Evolutionary conservation across 345 rosid genomes (phyloP).

Genomic region (Carallia pectinifolia): DNA sequence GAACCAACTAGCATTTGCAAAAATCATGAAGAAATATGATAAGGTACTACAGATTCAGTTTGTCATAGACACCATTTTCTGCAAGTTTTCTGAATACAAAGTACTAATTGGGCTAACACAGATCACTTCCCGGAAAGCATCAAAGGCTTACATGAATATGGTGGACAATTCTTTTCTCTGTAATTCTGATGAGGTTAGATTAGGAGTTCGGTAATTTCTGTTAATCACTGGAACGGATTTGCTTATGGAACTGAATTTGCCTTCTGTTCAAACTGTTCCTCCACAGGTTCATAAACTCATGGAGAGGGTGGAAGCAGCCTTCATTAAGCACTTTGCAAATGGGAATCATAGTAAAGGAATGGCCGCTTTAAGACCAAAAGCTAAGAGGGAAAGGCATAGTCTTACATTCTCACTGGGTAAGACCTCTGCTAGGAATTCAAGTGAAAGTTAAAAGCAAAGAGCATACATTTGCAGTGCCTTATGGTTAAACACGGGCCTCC

Average conservation of each 20-base stretch:
- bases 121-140: slow-evolving; percentile 61
- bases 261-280: background rate
- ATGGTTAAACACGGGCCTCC: too few relatives aligned
- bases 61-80: background rate
- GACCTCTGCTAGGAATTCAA: background rate
- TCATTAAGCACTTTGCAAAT: slow-evolving; percentile 68
- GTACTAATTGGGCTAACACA: slow-evolving; percentile 20
- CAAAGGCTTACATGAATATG: slow-evolving; percentile 54
- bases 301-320: slow-evolving; percentile 61
- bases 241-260: background rate
- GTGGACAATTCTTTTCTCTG: slow-evolving; percentile 73
- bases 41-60: slow-evolving; percentile 42
- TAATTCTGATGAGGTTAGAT: slow-evolving; percentile 64
- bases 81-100: background rate
- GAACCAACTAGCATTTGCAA: slow-evolving; percentile 71
- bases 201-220: background rate
- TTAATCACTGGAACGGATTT: background rate
- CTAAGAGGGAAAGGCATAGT: slow-evolving; percentile 60
- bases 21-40: slow-evolving; percentile 88
- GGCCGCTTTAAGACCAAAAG: slow-evolving; percentile 52
- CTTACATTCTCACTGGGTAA: slow-evolving; percentile 65
- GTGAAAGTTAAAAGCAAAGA: too few relatives aligned
- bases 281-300: slow-evolving; percentile 58
- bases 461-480: too few relatives aligned
- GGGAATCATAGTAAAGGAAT: slow-evolving; percentile 72